A percentile compares a stretch with the other conserved stretches of the same genome.
phyloP scores from a whole-genome alignment of 192 early-diverging fungal genomes.

The Rhizoclosmatium sp. region DNA sequence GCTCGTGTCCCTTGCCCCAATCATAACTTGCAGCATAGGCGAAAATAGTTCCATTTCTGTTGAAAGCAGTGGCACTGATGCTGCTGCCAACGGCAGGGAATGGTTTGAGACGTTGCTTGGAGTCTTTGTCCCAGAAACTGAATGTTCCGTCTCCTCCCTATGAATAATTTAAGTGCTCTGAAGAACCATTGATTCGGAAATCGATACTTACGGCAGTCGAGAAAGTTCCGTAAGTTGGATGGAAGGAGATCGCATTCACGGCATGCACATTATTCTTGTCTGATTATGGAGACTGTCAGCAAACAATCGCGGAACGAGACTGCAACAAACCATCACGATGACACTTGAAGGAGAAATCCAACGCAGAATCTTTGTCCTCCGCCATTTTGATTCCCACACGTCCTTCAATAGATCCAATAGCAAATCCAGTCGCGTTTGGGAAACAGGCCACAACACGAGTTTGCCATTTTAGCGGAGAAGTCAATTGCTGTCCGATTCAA shows the following conservation, averaged over 20 bases:
- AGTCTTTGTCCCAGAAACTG: slow-evolving; percentile 96
- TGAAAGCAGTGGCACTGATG: slow-evolving; percentile 81
- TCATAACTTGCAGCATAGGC: slow-evolving; percentile 89
- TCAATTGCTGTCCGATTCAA: background rate
- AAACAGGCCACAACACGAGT: slow-evolving; percentile 87
- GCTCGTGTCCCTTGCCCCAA: slow-evolving; percentile 73
- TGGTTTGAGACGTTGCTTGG: slow-evolving; percentile 82
- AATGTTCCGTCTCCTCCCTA: slow-evolving; percentile 78
- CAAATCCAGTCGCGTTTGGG: slow-evolving; percentile 78
- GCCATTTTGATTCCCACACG: slow-evolving; percentile 92
- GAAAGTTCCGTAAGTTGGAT: slow-evolving; percentile 84
- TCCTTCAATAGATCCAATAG: slow-evolving; percentile 94
- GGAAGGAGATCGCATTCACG: slow-evolving; percentile 79
- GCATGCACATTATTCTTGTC: slow-evolving; percentile 61
- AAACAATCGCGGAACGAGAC: background rate
- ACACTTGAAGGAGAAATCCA: slow-evolving; percentile 94
- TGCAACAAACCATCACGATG: slow-evolving; percentile 76
- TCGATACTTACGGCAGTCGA: background rate
- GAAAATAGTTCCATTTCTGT: slow-evolving; percentile 84
- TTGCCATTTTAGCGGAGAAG: slow-evolving; percentile 84
- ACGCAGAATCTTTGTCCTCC: slow-evolving; percentile 77
- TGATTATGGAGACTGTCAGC: background rate
- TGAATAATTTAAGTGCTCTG: background rate
- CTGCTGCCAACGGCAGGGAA: slow-evolving; percentile 70
- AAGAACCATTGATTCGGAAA: too few species aligned